Percentiles rank a stretch among this genome's conserved stretches.
Conservation (phyloP, 2,329 filamentous ascomycete genomes). For the Colletotrichum cuscutae region DNA sequence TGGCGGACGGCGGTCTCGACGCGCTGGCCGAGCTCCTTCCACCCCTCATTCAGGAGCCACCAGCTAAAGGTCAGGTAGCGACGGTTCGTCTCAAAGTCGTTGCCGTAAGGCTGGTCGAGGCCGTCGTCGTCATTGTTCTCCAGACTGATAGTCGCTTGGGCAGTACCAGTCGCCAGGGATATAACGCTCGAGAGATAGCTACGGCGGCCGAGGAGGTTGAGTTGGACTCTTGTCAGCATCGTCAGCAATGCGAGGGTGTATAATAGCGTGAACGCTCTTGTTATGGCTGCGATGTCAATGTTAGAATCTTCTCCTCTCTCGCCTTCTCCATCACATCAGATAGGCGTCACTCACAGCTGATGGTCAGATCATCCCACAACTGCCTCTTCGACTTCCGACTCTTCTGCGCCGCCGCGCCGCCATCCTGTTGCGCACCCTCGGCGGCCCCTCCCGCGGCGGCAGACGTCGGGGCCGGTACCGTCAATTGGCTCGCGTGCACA, state of each 20-base stretch:
- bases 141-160: conserved; percentile 82
- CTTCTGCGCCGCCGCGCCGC: conserved; percentile 55
- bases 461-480: conserved; percentile 62
- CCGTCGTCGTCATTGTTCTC: conserved; percentile 95
- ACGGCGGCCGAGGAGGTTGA: conserved; percentile 93
- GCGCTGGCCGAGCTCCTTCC: conserved; percentile 81
- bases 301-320: conserved; percentile 9
- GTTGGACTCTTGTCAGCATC: conserved; percentile 92
- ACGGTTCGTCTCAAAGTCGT: conserved; percentile 95
- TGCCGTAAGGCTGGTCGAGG: conserved; percentile 83
- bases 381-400: conserved; percentile 84
- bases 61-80: conserved; percentile 97
- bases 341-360: conserved; percentile 75
- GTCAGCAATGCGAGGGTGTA: conserved; percentile 92
- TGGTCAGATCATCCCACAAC: conserved; percentile 97
- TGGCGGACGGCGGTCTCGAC: conserved; percentile 89
- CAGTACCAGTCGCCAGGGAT: conserved; percentile 81
- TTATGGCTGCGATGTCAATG: conserved; percentile 72
- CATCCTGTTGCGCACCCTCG: conserved; percentile 31
- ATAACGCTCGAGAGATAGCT: conserved; percentile 98
- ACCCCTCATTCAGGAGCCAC: conserved; percentile 95
- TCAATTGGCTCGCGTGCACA: conserved; percentile 82
- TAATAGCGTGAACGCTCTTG: conserved; percentile 88
- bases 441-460: conserved; percentile 40
- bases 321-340: neutral